These are phyloP conservation scores for Tulasnella sp. DNA, from an alignment of 768 basidiomycete species.

Conservation along the genomic window DNA sequence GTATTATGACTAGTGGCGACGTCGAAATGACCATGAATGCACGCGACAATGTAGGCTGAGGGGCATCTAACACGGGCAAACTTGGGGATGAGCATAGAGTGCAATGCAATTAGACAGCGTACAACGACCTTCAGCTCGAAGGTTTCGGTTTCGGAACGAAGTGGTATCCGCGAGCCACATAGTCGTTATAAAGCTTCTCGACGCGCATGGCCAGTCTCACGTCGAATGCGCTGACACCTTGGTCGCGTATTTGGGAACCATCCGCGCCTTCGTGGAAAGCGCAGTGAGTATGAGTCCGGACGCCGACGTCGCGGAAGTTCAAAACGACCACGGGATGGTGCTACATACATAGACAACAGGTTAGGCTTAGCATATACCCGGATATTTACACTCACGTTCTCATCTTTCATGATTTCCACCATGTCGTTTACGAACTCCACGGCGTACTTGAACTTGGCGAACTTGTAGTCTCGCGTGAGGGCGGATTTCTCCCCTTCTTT, in stretches of 20 bases:
- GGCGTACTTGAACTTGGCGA: conserved; percentile 2
- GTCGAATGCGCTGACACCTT: neutral
- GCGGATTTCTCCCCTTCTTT: neutral
- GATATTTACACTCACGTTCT: neutral
- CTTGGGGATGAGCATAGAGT: neutral
- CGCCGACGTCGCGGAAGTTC: neutral
- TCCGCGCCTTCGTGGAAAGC: neutral
- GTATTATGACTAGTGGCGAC: neutral
- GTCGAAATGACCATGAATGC: neutral
- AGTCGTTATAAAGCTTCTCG: neutral
- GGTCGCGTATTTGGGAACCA: neutral
- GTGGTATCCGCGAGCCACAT: neutral
- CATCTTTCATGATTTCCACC: neutral
- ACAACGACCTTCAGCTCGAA: neutral
- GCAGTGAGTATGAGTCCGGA: neutral
- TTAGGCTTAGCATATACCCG: neutral
- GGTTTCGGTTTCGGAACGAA: neutral
- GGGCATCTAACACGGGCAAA: neutral
- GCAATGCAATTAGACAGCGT: neutral
- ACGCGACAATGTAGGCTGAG: neutral
- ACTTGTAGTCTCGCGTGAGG: neutral
- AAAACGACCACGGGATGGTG: conserved; percentile 1
- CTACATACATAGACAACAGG: neutral
- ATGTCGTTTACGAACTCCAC: neutral
- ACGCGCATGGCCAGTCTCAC: neutral